Conservation (phyloP, 345 rosid genomes). For the Lumnitzera littorea region DNA sequence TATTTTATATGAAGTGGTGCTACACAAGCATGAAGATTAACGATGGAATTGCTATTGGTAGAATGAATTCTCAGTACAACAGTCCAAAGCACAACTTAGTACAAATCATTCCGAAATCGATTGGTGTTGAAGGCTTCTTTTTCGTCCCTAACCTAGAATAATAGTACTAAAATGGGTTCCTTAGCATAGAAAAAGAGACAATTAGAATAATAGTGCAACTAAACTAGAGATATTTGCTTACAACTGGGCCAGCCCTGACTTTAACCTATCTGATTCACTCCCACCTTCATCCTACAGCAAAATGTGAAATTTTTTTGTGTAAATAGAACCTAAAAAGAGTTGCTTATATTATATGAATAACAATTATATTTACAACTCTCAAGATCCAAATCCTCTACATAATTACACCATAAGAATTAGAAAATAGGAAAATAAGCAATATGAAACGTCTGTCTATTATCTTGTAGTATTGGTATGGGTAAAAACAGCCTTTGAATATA, state of each 20-base stretch:
- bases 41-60: slow-evolving; percentile 28
- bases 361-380: neutral
- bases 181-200: slow-evolving; percentile 38
- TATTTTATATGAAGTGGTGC: no score
- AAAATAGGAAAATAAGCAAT: no score
- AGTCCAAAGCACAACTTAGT: slow-evolving; percentile 21
- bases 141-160: slow-evolving; percentile 38
- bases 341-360: neutral
- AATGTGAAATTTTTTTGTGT: slow-evolving; percentile 27
- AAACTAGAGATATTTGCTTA: neutral
- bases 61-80: no score
- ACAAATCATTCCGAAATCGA: slow-evolving; percentile 74
- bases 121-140: slow-evolving; percentile 84
- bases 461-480: no score
- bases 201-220: neutral
- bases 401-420: neutral
- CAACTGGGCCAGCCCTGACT: slow-evolving; percentile 55
- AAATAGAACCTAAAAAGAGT: slow-evolving; percentile 5
- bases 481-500: no score
- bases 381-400: neutral
- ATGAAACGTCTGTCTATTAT: no score
- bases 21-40: slow-evolving; percentile 30
- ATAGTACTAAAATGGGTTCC: slow-evolving; percentile 27
- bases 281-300: slow-evolving; percentile 54
- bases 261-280: slow-evolving; percentile 51